Evolutionary conservation across 768 basidiomycete genomes (phyloP).

Genomic region (Boletus rubroflammeus): DNA sequence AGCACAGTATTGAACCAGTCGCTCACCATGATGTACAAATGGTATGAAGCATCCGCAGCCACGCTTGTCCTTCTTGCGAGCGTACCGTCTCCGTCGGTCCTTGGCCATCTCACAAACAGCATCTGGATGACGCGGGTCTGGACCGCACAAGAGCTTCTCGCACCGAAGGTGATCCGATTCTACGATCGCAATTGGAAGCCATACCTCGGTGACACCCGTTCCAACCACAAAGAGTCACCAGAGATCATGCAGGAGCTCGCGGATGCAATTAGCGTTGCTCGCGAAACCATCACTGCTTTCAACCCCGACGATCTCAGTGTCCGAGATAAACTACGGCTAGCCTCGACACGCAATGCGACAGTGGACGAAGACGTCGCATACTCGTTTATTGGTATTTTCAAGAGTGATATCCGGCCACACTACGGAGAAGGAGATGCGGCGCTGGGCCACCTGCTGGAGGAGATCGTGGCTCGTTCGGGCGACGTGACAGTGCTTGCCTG

Average conservation of each 20-base stretch:
- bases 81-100: background rate
- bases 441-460: constrained; percentile 5
- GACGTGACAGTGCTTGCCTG: constrained; percentile 3
- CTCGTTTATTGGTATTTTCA: constrained; percentile 13
- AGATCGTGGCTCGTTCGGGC: constrained; percentile 5
- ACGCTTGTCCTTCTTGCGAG: background rate
- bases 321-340: constrained; percentile 5
- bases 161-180: background rate
- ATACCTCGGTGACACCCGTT: background rate
- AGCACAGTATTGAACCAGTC: background rate
- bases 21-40: background rate
- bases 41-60: background rate
- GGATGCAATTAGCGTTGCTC: background rate
- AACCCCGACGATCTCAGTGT: background rate
- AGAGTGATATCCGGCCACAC: constrained; percentile 1
- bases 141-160: background rate
- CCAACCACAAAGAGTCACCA: background rate
- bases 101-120: background rate
- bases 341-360: constrained; percentile 7
- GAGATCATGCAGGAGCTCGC: background rate
- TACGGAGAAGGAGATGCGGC: constrained; percentile 6
- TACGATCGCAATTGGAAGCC: background rate
- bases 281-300: background rate
- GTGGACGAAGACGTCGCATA: constrained; percentile 8
- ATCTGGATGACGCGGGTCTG: background rate